Evolutionary conservation across 2,329 filamentous ascomycete genomes (phyloP).

Genomic region (Colletotrichum sp.): DNA sequence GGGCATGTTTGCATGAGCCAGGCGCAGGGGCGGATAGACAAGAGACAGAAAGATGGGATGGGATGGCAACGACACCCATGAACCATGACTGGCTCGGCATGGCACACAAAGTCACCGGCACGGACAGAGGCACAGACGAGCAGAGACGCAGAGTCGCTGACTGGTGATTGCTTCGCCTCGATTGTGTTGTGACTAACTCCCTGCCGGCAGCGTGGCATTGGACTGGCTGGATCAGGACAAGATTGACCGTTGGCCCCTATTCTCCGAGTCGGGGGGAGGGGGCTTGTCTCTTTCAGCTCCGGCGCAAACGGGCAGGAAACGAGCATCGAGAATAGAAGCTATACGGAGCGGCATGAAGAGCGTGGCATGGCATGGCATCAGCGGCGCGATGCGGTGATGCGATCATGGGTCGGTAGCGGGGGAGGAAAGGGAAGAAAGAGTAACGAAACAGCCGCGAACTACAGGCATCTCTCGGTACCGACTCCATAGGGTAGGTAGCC

Average conservation of each 20-base stretch:
- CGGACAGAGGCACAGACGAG: slow-evolving; percentile 14
- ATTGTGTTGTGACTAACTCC: slow-evolving; percentile 16
- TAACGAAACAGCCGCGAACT: not conserved
- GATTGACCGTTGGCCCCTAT: not conserved
- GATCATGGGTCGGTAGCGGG: slow-evolving; percentile 7
- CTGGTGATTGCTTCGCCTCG: slow-evolving; percentile 22
- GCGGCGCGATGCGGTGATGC: slow-evolving; percentile 14
- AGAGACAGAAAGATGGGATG: not conserved
- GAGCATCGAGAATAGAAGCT: slow-evolving; percentile 5
- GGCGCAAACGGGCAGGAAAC: not conserved
- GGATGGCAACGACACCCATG: not conserved
- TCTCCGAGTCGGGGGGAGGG: not conserved
- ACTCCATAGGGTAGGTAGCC: not conserved
- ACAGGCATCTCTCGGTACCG: not conserved
- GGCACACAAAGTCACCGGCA: not conserved
- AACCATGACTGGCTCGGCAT: slow-evolving; percentile 5
- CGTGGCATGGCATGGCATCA: slow-evolving; percentile 12
- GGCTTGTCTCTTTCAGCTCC: not conserved
- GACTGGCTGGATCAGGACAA: slow-evolving; percentile 1
- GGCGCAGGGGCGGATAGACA: not conserved
- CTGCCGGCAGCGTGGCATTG: slow-evolving; percentile 5
- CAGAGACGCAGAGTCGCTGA: slow-evolving; percentile 5
- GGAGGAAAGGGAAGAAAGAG: not conserved
- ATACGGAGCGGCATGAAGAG: not conserved
- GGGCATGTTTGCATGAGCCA: slow-evolving; percentile 10